Evolutionary conservation across 352 stramenopile species (phyloP).

Genomic region (Pythium rishiriense): DNA sequence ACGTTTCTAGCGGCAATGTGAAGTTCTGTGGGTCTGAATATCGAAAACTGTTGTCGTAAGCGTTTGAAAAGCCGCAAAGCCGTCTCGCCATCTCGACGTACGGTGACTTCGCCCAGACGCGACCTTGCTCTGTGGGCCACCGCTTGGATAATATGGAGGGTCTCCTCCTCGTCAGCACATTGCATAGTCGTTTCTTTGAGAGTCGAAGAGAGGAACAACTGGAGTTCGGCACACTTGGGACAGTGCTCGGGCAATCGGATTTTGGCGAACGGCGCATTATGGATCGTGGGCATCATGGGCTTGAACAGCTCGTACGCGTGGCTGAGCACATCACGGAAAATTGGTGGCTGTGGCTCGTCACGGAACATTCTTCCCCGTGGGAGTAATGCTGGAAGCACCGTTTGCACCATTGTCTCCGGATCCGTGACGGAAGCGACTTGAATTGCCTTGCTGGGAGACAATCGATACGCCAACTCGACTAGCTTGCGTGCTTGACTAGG

Average conservation of each 20-base stretch:
- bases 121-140: not conserved
- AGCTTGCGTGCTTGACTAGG: not conserved
- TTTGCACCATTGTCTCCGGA: too few relatives aligned
- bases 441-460: not conserved
- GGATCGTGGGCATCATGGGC: not conserved
- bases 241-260: not conserved
- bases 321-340: not conserved
- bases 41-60: too few relatives aligned
- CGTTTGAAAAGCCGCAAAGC: not conserved
- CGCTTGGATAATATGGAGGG: not conserved
- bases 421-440: not conserved
- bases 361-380: not conserved
- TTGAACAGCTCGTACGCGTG: not conserved
- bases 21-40: too few relatives aligned
- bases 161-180: not conserved
- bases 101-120: too few relatives aligned
- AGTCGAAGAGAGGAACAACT: not conserved
- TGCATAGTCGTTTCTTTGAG: not conserved
- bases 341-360: not conserved
- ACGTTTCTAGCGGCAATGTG: too few relatives aligned
- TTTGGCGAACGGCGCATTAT: not conserved
- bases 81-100: not conserved
- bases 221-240: not conserved
- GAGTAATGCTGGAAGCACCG: not conserved
- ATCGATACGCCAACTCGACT: not conserved